Evolutionary conservation across 1,284 basidiomycete genomes (phyloP), one percentile per base, ranked within the genome.

Genomic region (Austroboletus novae-zelandiae): DNA sequence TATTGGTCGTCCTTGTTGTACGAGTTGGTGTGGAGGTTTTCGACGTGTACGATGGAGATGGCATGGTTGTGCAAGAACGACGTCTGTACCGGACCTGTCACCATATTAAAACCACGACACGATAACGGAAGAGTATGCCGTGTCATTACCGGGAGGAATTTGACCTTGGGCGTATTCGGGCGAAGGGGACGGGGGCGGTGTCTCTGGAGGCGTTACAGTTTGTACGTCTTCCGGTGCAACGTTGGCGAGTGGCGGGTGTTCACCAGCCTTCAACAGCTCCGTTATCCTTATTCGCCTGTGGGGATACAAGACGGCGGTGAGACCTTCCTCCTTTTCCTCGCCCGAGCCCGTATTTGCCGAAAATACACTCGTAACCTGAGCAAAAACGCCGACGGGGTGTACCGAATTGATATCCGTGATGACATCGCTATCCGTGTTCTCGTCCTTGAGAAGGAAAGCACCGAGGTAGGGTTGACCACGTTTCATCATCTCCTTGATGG

Each of bases 401-500:
- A 99, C 94, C 54, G 92, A 86, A 70, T 91, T 82, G 46, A 93
- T 71, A 63, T 90, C 88, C 55, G 89, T 90, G 62, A 98, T 97
- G 52, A 96, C 83, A 69, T 99, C 97, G 61, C 88, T 89, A 70
- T 99, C 96, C 51, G 87, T 80, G 59, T 94, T 85, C 59, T 94
- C 91, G 68, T 98, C 94, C 75, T 98, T 98, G 63, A 98, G 85
- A 39, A 99, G 72, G 77, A 99, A 99, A 23, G 96, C 97, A 52
- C 97, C 96, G 54, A 99, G 84, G 71, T 99, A 99, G 0, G 95
- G 95, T 71, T 98, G 96, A 3, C 96, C 95, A 46, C 94, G 91
- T 64, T 90, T 87, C 81, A 98, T 91, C 79, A 96, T 91, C 65
- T 98, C 94, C 72, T 95, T 92, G 66, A 99, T 93, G 6, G 94